These are phyloP conservation scores for Pseudogymnoascus sp. DNA, from an alignment of 2,329 filamentous ascomycete genomes.

Conservation along the genomic window DNA sequence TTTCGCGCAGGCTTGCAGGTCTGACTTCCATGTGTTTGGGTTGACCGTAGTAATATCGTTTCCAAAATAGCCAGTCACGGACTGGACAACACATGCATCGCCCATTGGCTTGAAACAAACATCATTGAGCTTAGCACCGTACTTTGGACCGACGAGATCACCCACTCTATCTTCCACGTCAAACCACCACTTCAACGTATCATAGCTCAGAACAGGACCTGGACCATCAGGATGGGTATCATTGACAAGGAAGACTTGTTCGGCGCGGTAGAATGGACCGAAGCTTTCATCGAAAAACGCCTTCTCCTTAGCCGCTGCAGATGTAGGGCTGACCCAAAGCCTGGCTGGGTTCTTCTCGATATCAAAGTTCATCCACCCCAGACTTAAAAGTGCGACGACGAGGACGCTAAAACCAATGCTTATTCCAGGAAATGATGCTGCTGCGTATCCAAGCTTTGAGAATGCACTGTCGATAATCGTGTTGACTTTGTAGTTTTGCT, in stretches of 20 bases:
- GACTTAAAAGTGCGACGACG: constrained; percentile 67
- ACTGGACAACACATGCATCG: constrained; percentile 85
- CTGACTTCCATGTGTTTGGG: constrained; percentile 60
- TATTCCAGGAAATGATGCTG: constrained; percentile 74
- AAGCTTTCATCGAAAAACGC: constrained; percentile 88
- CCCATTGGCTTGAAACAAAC: constrained; percentile 92
- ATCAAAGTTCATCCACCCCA: constrained; percentile 84
- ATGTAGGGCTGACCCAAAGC: constrained; percentile 94
- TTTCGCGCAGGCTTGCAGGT: constrained; percentile 64
- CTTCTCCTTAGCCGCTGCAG: constrained; percentile 85
- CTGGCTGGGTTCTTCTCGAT: constrained; percentile 84
- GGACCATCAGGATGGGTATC: constrained; percentile 58
- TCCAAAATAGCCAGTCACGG: constrained; percentile 81
- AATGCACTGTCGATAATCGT: constrained; percentile 74
- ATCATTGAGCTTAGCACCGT: constrained; percentile 65
- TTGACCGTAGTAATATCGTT: constrained; percentile 55
- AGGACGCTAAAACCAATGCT: constrained; percentile 73
- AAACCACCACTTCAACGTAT: constrained; percentile 90
- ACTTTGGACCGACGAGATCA: constrained; percentile 60
- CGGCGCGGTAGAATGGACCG: constrained; percentile 88
- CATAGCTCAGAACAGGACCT: constrained; percentile 76
- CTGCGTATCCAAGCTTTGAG: constrained; percentile 67
- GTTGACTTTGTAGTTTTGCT: constrained; percentile 75
- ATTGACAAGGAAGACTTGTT: constrained; percentile 91
- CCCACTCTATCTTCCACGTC: constrained; percentile 73